Evolutionary conservation across 2,329 filamentous ascomycete genomes (phyloP), one percentile per base, ranked within the genome.

Genomic region (Elsinoe perseae): DNA sequence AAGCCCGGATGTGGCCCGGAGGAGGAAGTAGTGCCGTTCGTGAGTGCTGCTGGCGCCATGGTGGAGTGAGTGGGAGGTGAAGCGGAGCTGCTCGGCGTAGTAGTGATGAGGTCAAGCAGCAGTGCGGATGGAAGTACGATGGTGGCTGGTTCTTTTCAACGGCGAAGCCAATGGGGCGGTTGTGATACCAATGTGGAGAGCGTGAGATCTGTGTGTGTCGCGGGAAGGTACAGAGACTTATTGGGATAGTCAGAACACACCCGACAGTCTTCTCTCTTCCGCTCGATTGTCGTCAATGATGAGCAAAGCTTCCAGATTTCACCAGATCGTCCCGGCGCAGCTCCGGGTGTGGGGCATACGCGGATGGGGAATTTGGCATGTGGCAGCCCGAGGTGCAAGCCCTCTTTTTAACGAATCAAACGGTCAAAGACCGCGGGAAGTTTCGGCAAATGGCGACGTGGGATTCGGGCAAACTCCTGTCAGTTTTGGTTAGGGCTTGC

Each of bases 251-350:
- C 32, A 16, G 48, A 36, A 52, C 48, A 30, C 30, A 52, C 7
- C 48, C 48, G 48, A 34, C 32, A 20, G 8, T 20, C 30, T 9
- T 23, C 16, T 28, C 12, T 34, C 48, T 52, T 52, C 48, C 30
- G 48, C 48, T 52, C 48, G 48, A 52, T 52, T 38, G 48, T 52
- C 48, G 48, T 52, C 48, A 27, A 38, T 38, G 48, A 52, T 32
- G 48, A 32, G 48, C 18, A 50, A n/a, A 50, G 44, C 44, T 50
- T 50, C 44, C 44, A 50, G 44, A 50, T 30, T 50, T 50, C 44
- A 32, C n/a, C n/a, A 32, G 44, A 50, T 50, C 23, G 27, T 32
- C 27, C 16, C 16, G 25, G 14, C 3, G 7, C 40, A n/a, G 32
- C 32, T 10, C 16, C 40, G 23, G 12, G 30, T 12, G 48, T 52